Conservation (phyloP, 1,284 basidiomycete species). For the Rhodotorula sp. region DNA sequence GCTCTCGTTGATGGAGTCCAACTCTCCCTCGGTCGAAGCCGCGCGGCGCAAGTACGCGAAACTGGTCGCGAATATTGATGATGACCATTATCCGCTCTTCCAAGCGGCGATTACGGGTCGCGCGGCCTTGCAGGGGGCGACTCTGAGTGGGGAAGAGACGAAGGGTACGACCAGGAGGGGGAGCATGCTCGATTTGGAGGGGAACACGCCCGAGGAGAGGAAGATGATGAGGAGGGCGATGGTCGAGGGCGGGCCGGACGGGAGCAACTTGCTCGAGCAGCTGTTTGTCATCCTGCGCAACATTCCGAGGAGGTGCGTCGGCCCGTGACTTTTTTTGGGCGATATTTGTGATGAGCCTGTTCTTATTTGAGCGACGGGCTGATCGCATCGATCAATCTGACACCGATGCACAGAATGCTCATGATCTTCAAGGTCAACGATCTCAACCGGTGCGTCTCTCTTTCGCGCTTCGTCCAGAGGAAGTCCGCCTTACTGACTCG, state of each 20-base stretch:
- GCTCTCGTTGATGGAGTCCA: constrained; percentile 76
- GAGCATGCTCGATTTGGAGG: constrained; percentile 70
- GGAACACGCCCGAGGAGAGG: constrained; percentile 68
- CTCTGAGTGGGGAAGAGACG: constrained; percentile 15
- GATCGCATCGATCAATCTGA: no score
- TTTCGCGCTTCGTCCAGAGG: constrained; percentile 55
- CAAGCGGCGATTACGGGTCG: constrained; percentile 78
- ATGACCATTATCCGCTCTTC: constrained; percentile 66
- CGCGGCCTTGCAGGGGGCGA: constrained; percentile 49
- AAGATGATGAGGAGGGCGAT: constrained; percentile 77
- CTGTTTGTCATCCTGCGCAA: constrained; percentile 80
- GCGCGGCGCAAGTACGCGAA: constrained; percentile 77
- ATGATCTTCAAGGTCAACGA: constrained; percentile 71
- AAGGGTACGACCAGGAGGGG: constrained; percentile 57
- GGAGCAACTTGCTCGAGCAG: constrained; percentile 60
- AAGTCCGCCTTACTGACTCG: constrained; percentile 33
- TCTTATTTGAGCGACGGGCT: no score
- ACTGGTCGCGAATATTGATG: constrained; percentile 82
- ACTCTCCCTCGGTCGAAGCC: constrained; percentile 62
- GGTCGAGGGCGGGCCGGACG: constrained; percentile 65
- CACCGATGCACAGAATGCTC: constrained; percentile 59
- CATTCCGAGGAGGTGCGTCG: constrained; percentile 63
- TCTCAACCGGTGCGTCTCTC: constrained; percentile 44
- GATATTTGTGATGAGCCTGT: no score
- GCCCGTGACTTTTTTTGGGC: no score